Percentiles rank a stretch among this genome's conserved stretches.
Conservation (phyloP, 192 early-diverging fungal genomes). For the Entomortierella chlamydospora region DNA sequence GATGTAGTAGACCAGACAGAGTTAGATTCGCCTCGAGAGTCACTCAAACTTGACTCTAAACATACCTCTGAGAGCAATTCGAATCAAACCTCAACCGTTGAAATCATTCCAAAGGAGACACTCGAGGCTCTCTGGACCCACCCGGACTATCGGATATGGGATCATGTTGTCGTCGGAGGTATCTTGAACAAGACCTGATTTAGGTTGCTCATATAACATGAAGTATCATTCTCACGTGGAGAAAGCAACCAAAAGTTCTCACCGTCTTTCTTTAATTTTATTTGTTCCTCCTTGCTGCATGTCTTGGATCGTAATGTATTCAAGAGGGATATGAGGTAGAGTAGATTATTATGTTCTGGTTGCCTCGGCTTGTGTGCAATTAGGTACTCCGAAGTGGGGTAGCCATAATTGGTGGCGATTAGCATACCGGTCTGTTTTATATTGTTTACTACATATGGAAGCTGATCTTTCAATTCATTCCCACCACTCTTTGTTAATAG, state of each 20-base stretch:
- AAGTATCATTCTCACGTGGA: conserved; percentile 18
- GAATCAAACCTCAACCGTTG: background rate
- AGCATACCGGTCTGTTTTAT: background rate
- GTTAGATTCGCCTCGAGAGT: background rate
- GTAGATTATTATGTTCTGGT: too few species aligned
- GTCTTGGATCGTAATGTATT: background rate
- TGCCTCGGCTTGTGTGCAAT: background rate
- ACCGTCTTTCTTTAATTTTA: background rate
- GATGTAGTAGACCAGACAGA: background rate
- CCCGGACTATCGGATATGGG: conserved; percentile 42
- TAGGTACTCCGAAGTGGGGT: too few species aligned
- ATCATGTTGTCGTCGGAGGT: conserved; percentile 48
- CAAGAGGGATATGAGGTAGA: conserved; percentile 30
- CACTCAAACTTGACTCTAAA: background rate
- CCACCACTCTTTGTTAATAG: conserved; percentile 18
- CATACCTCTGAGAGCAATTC: background rate
- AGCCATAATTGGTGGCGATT: too few species aligned
- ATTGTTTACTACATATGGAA: background rate
- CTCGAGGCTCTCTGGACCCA: conserved; percentile 16
- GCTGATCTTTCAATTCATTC: too few species aligned
- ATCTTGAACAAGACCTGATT: background rate
- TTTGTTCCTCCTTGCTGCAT: background rate
- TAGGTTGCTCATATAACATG: background rate
- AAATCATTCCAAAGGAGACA: conserved; percentile 8
- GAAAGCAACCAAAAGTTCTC: background rate